Evolutionary conservation across 208 protist species (phyloP), one percentile per base, ranked within the genome.

Genomic region (Kentomonas sorsogonicus): DNA sequence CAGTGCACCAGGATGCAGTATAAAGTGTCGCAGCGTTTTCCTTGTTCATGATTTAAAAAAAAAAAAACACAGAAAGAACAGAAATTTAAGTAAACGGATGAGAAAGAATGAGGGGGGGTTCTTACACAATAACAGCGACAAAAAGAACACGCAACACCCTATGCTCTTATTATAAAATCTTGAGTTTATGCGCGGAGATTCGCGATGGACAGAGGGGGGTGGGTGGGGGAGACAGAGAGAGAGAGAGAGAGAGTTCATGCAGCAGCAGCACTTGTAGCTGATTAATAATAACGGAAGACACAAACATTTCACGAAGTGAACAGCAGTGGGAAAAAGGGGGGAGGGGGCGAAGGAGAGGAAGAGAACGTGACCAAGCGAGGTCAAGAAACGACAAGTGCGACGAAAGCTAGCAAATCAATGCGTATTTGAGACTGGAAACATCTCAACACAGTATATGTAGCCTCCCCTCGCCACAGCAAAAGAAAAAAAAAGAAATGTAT

Each of bases 61-160:
- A 41, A 50, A 51, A 69, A 57, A 38, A 40, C 36, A 50, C 23
- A 67, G 22, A 36, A 40, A 56, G 47, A 47, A 38, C 46, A 26
- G 22, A 45, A 51, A 10, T 30, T 47, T 26, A 41, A n/a, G 23
- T 38, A 56, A 47, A 58, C 60, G 40, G 18, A 33, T 30, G 26
- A 52, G 20, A 61, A 53, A 57, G n/a, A 41, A 46, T 44, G 20
- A 26, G 5, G 27, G 40, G 23, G 41, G 27, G 40, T 9, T 27
- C 25, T 38, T 23, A 48, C 6, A 44, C 33, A 7, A 40, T 22
- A 44, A 46, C 15, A 39, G 13, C 4, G 36, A 36, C 3, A 40
- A 36, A 52, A 63, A 48, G 22, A 52, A 30, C 30, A 53, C 18
- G 33, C 23, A 47, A 44, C 10, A 58, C 20, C 25, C 43, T n/a